Conservation (phyloP, 139 green algal genomes). For the Spirogloea muscicola region DNA sequence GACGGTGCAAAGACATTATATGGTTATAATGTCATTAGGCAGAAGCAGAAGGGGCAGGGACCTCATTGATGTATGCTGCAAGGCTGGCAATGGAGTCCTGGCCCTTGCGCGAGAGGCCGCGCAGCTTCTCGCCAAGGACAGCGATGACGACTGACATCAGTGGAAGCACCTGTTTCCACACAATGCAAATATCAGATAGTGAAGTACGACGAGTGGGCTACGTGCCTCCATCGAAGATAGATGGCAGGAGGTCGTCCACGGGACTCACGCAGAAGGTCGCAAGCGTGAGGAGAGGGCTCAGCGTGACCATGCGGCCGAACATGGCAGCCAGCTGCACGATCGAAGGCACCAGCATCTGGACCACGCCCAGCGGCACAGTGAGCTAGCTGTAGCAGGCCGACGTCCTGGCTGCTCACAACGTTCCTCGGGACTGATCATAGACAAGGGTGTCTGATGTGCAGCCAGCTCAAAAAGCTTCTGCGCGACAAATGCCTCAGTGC, state of each 20-base stretch:
- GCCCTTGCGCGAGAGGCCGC: slow-evolving; percentile 12
- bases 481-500: too few species aligned
- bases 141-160: slow-evolving; percentile 40
- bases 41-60: neutral
- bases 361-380: too few species aligned
- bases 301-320: slow-evolving; percentile 41
- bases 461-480: too few species aligned
- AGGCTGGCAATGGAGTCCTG: slow-evolving; percentile 37
- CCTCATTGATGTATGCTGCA: slow-evolving; percentile 46
- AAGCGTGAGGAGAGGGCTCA: slow-evolving; percentile 40
- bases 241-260: neutral
- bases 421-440: too few species aligned
- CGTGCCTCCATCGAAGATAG: neutral
- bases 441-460: too few species aligned
- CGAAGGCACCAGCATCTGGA: slow-evolving; percentile 23
- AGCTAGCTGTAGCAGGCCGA: too few species aligned
- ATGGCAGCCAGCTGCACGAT: slow-evolving; percentile 43
- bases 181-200: too few species aligned
- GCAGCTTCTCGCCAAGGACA: slow-evolving; percentile 12
- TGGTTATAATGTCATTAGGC: too few species aligned
- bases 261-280: slow-evolving; percentile 16
- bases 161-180: slow-evolving; percentile 28
- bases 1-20: too few species aligned
- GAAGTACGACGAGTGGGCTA: neutral
- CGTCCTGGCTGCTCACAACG: too few species aligned